Conservation (phyloP, 345 rosid species). For the Eucalyptus tenuipes region DNA sequence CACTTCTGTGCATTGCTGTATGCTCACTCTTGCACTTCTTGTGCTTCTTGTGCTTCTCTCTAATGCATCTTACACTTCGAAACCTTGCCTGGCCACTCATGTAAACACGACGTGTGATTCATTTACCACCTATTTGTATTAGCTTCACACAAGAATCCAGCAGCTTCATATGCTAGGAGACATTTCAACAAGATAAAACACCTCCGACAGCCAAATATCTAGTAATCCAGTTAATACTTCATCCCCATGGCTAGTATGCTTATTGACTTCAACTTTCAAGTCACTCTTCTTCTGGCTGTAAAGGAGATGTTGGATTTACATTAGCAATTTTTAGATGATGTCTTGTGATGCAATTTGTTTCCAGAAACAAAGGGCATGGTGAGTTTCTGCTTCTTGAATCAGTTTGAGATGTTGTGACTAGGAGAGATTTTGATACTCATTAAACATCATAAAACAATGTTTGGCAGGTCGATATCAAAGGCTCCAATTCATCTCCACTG, state of each 20-base stretch:
- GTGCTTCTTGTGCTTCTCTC: background rate
- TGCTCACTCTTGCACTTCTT: background rate
- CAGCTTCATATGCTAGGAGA: background rate
- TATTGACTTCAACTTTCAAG: background rate
- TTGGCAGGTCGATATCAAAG: slow-evolving; percentile 38
- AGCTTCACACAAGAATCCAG: background rate
- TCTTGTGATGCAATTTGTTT: background rate
- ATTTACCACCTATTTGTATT: background rate
- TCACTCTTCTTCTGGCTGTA: background rate
- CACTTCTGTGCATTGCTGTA: background rate
- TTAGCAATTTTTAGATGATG: background rate
- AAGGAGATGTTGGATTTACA: background rate
- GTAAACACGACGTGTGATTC: background rate
- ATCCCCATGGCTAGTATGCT: background rate
- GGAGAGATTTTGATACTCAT: background rate
- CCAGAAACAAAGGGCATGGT: background rate
- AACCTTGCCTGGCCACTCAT: background rate
- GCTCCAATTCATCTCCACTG: slow-evolving; percentile 40
- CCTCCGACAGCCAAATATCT: background rate
- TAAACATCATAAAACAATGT: background rate
- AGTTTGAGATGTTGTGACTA: background rate
- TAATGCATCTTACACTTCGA: background rate
- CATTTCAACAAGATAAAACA: background rate
- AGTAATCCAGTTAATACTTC: background rate
- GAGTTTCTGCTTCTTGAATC: background rate